Conservation (phyloP, 1,284 basidiomycete genomes). For the Trametes polyzona region DNA sequence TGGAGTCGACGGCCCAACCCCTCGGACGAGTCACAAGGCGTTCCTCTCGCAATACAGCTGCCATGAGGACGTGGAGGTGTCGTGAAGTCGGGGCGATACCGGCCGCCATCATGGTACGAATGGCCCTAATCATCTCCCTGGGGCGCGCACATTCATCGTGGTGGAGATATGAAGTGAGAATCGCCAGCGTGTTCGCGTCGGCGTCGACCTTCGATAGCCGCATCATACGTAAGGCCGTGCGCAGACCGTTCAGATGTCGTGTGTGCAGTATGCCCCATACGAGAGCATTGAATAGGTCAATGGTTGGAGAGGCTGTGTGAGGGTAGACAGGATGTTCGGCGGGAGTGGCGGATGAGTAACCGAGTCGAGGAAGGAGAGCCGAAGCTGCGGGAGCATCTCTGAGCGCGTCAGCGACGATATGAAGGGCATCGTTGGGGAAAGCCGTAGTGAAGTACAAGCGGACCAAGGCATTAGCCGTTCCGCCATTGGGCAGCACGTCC, state of each 20-base stretch:
- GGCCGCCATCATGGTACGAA: slow-evolving; percentile 47
- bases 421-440: slow-evolving; percentile 50
- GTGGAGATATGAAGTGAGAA: slow-evolving; percentile 55
- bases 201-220: slow-evolving; percentile 48
- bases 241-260: slow-evolving; percentile 51
- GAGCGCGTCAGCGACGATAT: slow-evolving; percentile 53
- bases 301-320: slow-evolving; percentile 39
- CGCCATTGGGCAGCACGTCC: slow-evolving; percentile 50
- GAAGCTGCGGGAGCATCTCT: slow-evolving; percentile 26
- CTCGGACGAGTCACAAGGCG: slow-evolving; percentile 45
- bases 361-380: slow-evolving; percentile 30
- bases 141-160: slow-evolving; percentile 46
- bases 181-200: slow-evolving; percentile 55
- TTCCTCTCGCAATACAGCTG: slow-evolving; percentile 48
- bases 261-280: slow-evolving; percentile 50
- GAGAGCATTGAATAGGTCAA: slow-evolving; percentile 61
- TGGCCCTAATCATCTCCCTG: slow-evolving; percentile 47
- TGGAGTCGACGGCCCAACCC: slow-evolving; percentile 50
- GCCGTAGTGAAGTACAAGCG: slow-evolving; percentile 55
- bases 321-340: slow-evolving; percentile 16
- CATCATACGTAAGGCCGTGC: slow-evolving; percentile 57
- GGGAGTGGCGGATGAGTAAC: slow-evolving; percentile 4
- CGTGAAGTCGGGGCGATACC: slow-evolving; percentile 48
- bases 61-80: slow-evolving; percentile 47
- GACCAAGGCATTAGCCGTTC: slow-evolving; percentile 55